A percentile compares a stretch with the other conserved stretches of the same genome.
These are phyloP conservation scores for Gonium pectorale DNA, from an alignment of 139 green algal genomes.

Conservation along the genomic window DNA sequence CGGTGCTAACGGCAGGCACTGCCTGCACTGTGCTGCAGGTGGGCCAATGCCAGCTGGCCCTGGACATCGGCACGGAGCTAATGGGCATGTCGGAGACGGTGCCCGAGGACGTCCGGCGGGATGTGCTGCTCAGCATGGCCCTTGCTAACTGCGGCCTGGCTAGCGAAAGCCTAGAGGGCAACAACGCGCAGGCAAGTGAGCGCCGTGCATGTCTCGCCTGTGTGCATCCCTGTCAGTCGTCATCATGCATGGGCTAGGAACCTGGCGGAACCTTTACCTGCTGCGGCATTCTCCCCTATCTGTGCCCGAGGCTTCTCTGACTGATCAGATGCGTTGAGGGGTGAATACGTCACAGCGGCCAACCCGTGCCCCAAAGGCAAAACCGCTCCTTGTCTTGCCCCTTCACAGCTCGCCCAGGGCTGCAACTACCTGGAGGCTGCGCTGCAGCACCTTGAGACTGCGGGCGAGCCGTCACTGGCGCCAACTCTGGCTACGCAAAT, in stretches of 20 bases:
- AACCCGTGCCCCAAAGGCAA: too few relatives aligned
- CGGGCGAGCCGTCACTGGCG: constrained; percentile 52
- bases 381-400: background rate
- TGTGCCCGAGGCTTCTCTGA: too few relatives aligned
- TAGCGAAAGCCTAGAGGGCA: constrained; percentile 21
- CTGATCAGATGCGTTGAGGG: too few relatives aligned
- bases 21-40: background rate
- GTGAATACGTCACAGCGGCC: too few relatives aligned
- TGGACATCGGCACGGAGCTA: constrained; percentile 7
- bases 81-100: background rate
- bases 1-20: too few relatives aligned
- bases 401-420: background rate
- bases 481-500: constrained; percentile 67
- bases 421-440: constrained; percentile 70
- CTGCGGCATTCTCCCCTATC: too few relatives aligned
- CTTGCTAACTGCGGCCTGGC: constrained; percentile 74
- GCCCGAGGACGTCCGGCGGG: constrained; percentile 22
- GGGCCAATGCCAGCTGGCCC: constrained; percentile 17
- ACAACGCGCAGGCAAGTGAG: background rate
- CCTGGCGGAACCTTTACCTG: too few relatives aligned
- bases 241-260: too few relatives aligned
- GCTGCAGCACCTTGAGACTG: constrained; percentile 56
- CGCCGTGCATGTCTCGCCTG: too few relatives aligned
- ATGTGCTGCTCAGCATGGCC: constrained; percentile 70
- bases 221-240: too few relatives aligned